phyloP scores from a whole-genome alignment of 768 basidiomycete species.

The Boletus rubroflammeus region DNA sequence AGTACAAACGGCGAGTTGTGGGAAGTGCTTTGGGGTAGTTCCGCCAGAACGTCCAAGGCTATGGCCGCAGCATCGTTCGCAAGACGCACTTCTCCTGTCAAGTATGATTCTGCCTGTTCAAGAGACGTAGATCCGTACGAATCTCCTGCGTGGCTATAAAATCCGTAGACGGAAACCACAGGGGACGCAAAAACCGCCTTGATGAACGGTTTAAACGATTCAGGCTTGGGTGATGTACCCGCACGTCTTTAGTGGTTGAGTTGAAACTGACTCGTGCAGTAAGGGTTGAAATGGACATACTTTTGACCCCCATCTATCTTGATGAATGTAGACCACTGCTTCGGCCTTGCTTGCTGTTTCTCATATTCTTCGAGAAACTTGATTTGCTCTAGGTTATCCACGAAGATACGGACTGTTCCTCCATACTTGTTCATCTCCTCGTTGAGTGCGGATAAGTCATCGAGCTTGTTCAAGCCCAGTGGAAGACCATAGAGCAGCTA shows the following conservation, averaged over 20 bases:
- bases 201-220: constrained; percentile 54
- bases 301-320: constrained; percentile 77
- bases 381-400: constrained; percentile 77
- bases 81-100: constrained; percentile 65
- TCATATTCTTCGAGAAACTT: constrained; percentile 61
- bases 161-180: constrained; percentile 66
- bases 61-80: constrained; percentile 64
- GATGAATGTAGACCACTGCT: constrained; percentile 73
- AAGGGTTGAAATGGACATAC: constrained; percentile 40
- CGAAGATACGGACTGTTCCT: constrained; percentile 61
- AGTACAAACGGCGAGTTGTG: constrained; percentile 58
- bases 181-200: constrained; percentile 49
- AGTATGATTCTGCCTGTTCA: constrained; percentile 58
- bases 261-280: not conserved
- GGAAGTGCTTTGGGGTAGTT: constrained; percentile 29
- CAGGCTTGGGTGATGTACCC: constrained; percentile 54
- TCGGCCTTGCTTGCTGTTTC: constrained; percentile 33
- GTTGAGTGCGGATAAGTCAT: constrained; percentile 60
- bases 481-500: constrained; percentile 85
- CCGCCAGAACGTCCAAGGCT: constrained; percentile 46
- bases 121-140: constrained; percentile 73
- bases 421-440: constrained; percentile 51
- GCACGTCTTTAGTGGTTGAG: constrained; percentile 55
- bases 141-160: constrained; percentile 78
- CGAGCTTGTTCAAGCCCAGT: constrained; percentile 63